phyloP scores from a whole-genome alignment of 176 grass and related monocot species.

The Phoenix dactylifera region DNA sequence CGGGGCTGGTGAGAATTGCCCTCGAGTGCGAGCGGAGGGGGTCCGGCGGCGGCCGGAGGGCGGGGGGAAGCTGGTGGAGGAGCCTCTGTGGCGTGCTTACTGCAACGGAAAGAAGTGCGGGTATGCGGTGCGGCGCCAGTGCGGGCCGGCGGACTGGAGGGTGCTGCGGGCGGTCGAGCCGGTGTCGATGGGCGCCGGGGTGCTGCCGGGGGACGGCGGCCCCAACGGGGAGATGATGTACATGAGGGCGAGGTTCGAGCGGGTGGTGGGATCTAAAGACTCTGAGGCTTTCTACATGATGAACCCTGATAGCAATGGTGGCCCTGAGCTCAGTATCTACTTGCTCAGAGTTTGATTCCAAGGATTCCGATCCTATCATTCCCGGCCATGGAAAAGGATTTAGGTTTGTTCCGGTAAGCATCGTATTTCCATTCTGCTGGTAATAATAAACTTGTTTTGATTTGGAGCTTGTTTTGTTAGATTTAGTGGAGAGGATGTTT shows the following conservation, averaged over 20 bases:
- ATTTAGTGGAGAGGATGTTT: no score
- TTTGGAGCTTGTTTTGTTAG: no score
- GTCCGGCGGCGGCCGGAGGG: background rate
- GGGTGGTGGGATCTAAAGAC: conserved; percentile 78
- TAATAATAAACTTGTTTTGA: no score
- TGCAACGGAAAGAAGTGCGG: conserved; percentile 78
- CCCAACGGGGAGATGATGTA: conserved; percentile 85
- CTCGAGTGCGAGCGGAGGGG: conserved; percentile 60
- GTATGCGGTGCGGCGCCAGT: conserved; percentile 58
- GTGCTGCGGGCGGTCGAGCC: conserved; percentile 64
- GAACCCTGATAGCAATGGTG: conserved; percentile 66
- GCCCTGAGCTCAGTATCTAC: conserved; percentile 88
- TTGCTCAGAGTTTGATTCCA: conserved; percentile 74
- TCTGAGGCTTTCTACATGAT: conserved; percentile 99
- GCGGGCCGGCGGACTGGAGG: conserved; percentile 45
- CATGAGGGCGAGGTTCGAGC: conserved; percentile 92
- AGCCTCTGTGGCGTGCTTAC: conserved; percentile 75
- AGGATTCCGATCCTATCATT: no score
- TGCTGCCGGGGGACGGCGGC: conserved; percentile 59
- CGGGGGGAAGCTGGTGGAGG: conserved; percentile 48
- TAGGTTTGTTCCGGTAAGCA: no score
- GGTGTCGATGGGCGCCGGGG: conserved; percentile 78
- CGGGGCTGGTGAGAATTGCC: conserved; percentile 80
- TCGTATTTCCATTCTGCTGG: no score
- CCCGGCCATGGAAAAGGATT: no score